A percentile compares a stretch with the other conserved stretches of the same genome.
Evolutionary conservation across 2,329 filamentous ascomycete species (phyloP).

Genomic region (Colletotrichum musicola): DNA sequence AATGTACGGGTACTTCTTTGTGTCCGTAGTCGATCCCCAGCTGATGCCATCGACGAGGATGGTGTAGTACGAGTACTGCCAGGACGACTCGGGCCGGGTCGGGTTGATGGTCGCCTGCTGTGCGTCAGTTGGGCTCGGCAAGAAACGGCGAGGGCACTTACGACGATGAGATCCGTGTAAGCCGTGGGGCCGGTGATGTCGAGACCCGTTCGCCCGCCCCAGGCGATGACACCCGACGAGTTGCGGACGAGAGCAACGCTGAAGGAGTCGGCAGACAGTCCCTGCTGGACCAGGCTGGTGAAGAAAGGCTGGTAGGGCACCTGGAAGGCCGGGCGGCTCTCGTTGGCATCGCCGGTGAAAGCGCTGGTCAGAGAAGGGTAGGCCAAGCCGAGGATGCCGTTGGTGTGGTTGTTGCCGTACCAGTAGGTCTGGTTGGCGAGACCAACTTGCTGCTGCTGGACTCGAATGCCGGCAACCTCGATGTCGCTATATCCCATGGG

Average conservation of each 20-base stretch:
- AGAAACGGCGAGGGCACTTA: constrained; percentile 46
- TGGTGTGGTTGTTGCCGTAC: constrained; percentile 65
- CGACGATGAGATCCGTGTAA: constrained; percentile 59
- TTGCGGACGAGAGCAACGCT: constrained; percentile 62
- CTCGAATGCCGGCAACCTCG: constrained; percentile 58
- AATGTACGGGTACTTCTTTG: constrained; percentile 61
- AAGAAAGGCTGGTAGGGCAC: constrained; percentile 62
- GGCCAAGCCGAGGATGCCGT: constrained; percentile 64
- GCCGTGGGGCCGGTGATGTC: constrained; percentile 51
- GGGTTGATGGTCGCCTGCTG: constrained; percentile 58
- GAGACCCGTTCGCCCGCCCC: constrained; percentile 55
- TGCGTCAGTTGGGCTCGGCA: constrained; percentile 2
- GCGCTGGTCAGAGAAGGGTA: constrained; percentile 64
- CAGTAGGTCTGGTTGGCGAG: constrained; percentile 64
- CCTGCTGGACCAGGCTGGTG: constrained; percentile 61
- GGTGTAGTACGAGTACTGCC: constrained; percentile 65
- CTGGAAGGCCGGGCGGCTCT: constrained; percentile 54
- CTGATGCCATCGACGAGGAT: constrained; percentile 62
- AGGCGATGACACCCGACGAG: constrained; percentile 59
- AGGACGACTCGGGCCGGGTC: constrained; percentile 53
- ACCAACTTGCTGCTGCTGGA: constrained; percentile 60
- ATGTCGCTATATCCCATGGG: constrained; percentile 62
- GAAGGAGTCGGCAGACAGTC: constrained; percentile 59
- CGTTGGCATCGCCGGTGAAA: constrained; percentile 55
- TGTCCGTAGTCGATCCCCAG: constrained; percentile 57